phyloP scores from a whole-genome alignment of 805 yeast species.

The Saccharomyces kudriavzevii region DNA sequence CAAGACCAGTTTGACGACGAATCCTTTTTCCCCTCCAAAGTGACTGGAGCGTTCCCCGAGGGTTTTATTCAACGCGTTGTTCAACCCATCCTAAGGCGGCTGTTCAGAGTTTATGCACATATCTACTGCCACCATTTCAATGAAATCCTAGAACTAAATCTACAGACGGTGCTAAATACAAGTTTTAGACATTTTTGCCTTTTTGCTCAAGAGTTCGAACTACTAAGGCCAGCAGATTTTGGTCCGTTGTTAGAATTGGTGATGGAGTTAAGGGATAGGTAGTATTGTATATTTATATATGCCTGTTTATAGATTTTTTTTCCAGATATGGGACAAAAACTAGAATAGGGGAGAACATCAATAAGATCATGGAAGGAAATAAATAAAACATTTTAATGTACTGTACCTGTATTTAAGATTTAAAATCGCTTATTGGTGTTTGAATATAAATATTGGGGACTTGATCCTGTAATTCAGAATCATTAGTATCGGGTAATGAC shows the following conservation, averaged over 20 bases:
- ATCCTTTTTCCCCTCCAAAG: conserved; percentile 77
- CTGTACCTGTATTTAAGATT: neutral
- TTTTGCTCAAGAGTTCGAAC: conserved; percentile 74
- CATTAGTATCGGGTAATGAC: neutral
- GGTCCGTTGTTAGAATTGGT: conserved; percentile 90
- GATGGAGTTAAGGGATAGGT: conserved; percentile 33
- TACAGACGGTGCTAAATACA: conserved; percentile 88
- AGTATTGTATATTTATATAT: neutral
- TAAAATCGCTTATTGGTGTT: neutral
- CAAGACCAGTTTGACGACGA: conserved; percentile 90
- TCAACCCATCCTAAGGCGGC: conserved; percentile 79
- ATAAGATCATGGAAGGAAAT: neutral
- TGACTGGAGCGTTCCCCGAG: conserved; percentile 86
- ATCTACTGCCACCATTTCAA: conserved; percentile 97
- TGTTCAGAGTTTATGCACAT: conserved; percentile 93
- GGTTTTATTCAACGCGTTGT: conserved; percentile 65
- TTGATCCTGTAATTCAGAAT: neutral
- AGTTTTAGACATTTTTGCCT: conserved; percentile 89
- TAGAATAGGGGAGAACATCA: neutral
- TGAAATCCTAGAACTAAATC: conserved; percentile 83
- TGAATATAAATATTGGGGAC: neutral
- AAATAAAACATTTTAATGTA: neutral
- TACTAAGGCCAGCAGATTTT: conserved; percentile 71
- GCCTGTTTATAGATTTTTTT: neutral
- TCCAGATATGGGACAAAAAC: neutral